Percentiles rank a stretch among this genome's conserved stretches.
Evolutionary conservation across 176 grass and related monocot species (phyloP).

Genomic region (Carex kokanica): DNA sequence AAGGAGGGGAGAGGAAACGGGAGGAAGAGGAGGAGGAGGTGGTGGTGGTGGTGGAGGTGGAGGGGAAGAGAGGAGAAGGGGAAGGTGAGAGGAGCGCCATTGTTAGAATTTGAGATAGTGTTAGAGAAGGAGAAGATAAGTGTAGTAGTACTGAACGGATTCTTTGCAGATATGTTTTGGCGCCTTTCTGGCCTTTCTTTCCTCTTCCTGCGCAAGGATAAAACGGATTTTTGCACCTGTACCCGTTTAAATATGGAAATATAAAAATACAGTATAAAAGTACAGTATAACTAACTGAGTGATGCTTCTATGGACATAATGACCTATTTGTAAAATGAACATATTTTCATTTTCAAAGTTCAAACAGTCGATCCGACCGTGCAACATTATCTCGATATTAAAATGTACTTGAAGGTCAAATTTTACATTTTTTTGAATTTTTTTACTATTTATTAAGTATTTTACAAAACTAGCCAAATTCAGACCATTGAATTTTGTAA

Average conservation of each 20-base stretch:
- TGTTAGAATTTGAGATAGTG: background rate
- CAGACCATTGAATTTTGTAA: too few relatives aligned
- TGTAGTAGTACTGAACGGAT: background rate
- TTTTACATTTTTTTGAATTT: too few relatives aligned
- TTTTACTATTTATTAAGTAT: too few relatives aligned
- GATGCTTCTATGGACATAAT: too few relatives aligned
- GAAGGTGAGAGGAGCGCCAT: slow-evolving; percentile 27
- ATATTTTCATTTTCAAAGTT: too few relatives aligned
- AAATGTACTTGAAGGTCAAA: too few relatives aligned
- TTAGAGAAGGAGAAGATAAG: slow-evolving; percentile 3
- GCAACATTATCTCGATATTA: too few relatives aligned
- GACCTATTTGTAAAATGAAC: too few relatives aligned
- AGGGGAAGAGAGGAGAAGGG: background rate
- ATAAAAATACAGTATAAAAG: background rate
- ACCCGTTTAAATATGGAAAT: background rate
- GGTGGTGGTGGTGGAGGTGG: slow-evolving; percentile 5
- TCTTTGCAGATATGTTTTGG: background rate
- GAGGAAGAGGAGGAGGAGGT: slow-evolving; percentile 38
- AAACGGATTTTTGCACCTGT: background rate
- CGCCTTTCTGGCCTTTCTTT: slow-evolving; percentile 10
- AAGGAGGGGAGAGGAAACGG: slow-evolving; percentile 24
- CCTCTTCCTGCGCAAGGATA: background rate
- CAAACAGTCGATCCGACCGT: too few relatives aligned
- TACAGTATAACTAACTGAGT: too few relatives aligned
- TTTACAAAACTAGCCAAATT: too few relatives aligned